These are phyloP conservation scores for Aspergillus tanneri DNA, from an alignment of 2,329 filamentous ascomycete genomes.

Conservation along the genomic window DNA sequence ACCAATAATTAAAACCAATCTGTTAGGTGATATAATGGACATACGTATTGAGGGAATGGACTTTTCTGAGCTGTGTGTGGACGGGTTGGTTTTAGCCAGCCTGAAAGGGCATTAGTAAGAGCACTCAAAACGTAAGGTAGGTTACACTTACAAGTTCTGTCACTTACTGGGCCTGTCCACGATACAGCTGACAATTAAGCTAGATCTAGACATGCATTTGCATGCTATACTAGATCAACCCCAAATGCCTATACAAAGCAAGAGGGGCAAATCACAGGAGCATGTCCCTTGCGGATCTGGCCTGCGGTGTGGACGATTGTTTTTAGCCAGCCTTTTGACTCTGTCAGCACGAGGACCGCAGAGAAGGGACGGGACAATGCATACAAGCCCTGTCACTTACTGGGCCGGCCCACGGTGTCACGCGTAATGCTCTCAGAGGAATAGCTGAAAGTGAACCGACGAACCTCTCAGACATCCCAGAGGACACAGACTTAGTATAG, in stretches of 20 bases:
- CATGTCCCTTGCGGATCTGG: slow-evolving; percentile 7
- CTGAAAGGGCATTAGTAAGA: slow-evolving; percentile 1
- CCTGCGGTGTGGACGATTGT: slow-evolving; percentile 9
- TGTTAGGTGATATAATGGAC: too few relatives aligned
- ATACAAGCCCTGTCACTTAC: slow-evolving; percentile 22
- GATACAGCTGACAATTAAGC: too few relatives aligned
- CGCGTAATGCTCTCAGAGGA: slow-evolving; percentile 3
- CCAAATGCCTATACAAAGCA: too few relatives aligned
- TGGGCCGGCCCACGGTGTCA: slow-evolving; percentile 19
- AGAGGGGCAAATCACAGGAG: too few relatives aligned
- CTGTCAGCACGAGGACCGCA: neutral
- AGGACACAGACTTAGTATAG: neutral
- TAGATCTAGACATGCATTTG: too few relatives aligned
- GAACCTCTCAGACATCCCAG: neutral
- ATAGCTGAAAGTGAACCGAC: neutral
- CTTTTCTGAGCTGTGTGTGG: too few relatives aligned
- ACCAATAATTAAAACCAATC: too few relatives aligned
- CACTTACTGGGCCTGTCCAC: slow-evolving; percentile 20
- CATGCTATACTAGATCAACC: too few relatives aligned
- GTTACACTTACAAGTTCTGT: slow-evolving; percentile 22
- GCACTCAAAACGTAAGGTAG: neutral
- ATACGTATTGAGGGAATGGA: too few relatives aligned
- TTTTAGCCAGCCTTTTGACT: slow-evolving; percentile 19
- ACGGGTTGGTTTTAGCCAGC: too few relatives aligned
- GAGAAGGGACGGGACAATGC: neutral